A percentile compares a stretch with the other conserved stretches of the same genome.
These are phyloP conservation scores for Fennellomyces sp. DNA, from an alignment of 371 early-diverging fungal species.

Conservation along the genomic window DNA sequence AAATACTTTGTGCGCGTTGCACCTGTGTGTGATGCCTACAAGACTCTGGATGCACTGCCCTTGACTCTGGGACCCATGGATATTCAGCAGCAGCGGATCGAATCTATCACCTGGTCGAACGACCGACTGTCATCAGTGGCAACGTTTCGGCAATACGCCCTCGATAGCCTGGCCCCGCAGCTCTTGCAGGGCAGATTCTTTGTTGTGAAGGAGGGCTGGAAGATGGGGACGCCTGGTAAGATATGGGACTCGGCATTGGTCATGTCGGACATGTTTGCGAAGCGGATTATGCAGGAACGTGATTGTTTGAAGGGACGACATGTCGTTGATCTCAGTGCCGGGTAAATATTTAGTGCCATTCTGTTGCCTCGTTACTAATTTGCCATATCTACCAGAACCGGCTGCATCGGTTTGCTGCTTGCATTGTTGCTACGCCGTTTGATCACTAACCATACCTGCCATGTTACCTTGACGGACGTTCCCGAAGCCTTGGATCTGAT, in stretches of 20 bases:
- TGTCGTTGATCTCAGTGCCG: constrained; percentile 55
- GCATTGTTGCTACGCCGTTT: constrained; percentile 26
- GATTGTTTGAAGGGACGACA: constrained; percentile 28
- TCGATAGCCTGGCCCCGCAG: neutral
- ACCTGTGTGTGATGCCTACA: constrained; percentile 7
- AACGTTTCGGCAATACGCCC: neutral
- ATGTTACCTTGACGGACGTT: constrained; percentile 42
- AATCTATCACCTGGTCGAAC: neutral
- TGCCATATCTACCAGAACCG: constrained; percentile 23
- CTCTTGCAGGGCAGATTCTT: constrained; percentile 12
- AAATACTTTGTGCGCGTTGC: constrained; percentile 19
- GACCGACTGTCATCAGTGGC: neutral
- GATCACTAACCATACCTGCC: neutral
- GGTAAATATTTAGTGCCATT: constrained; percentile 16
- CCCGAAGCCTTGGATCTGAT: constrained; percentile 42
- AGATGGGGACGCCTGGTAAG: constrained; percentile 56
- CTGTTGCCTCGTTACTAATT: neutral
- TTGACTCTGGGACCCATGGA: constrained; percentile 32
- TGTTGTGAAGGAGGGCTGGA: constrained; percentile 56
- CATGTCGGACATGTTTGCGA: constrained; percentile 43
- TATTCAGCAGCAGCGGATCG: neutral
- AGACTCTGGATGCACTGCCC: constrained; percentile 22
- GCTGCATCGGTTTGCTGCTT: constrained; percentile 40
- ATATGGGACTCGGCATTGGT: constrained; percentile 66
- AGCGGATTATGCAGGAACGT: constrained; percentile 25